Conservation (phyloP, 1,139 yeast genomes). For the Suhomyces bolitotheri region DNA sequence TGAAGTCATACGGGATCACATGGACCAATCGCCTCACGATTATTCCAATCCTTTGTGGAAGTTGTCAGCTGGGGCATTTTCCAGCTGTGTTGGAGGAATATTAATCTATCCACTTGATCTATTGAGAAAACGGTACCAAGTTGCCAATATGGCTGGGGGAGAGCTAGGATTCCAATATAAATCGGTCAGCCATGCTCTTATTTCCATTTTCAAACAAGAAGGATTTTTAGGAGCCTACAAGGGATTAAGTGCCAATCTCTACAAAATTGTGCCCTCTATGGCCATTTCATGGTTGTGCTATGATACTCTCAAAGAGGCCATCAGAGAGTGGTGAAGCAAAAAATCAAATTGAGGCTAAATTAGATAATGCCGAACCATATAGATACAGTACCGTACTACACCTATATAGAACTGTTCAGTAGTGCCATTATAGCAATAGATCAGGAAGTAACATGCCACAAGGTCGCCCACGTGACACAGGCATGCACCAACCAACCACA, state of each 20-base stretch:
- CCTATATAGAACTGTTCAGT: too few relatives aligned
- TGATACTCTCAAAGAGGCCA: slow-evolving; percentile 58
- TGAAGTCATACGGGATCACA: slow-evolving; percentile 69
- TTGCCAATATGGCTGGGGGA: slow-evolving; percentile 76
- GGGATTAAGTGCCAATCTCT: slow-evolving; percentile 84
- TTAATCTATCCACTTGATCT: slow-evolving; percentile 90
- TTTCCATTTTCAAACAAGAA: slow-evolving; percentile 66
- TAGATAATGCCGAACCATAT: too few relatives aligned
- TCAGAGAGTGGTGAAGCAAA: slow-evolving; percentile 37
- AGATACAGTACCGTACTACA: too few relatives aligned
- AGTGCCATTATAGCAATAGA: neutral
- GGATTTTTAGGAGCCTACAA: slow-evolving; percentile 83
- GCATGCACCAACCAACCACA: slow-evolving; percentile 20
- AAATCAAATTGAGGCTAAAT: too few relatives aligned
- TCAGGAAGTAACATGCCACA: neutral
- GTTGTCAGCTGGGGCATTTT: slow-evolving; percentile 76
- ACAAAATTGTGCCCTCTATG: slow-evolving; percentile 92
- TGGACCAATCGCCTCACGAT: slow-evolving; percentile 37
- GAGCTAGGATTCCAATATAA: slow-evolving; percentile 79
- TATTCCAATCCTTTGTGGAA: slow-evolving; percentile 55
- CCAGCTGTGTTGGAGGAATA: slow-evolving; percentile 71
- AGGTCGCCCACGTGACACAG: slow-evolving; percentile 15
- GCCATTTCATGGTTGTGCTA: slow-evolving; percentile 92
- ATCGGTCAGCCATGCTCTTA: slow-evolving; percentile 70
- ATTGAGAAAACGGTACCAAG: slow-evolving; percentile 86